Evolutionary conservation across 139 green algal genomes (phyloP), one percentile per base, ranked within the genome.

Genomic region (Coelastrella sp.): DNA sequence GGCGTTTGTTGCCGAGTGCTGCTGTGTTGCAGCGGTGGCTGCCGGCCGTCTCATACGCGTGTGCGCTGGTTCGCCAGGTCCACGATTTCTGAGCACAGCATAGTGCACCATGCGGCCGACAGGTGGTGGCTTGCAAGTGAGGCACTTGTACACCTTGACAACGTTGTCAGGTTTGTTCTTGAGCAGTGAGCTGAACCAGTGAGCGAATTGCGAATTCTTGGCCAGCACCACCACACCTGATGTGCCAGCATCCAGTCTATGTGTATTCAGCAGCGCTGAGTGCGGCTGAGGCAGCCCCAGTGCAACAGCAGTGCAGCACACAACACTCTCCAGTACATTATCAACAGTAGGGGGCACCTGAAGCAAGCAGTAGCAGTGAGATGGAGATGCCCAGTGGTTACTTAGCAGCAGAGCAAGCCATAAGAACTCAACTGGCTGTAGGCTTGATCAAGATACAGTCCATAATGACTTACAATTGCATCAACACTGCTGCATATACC

Each of bases 191-290:
- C 95, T 95, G 83, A 97, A 97, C 73, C 82, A 89, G 6, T 73
- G 6, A 12, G 96, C 94, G 91, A 97, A 97, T 9, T n/a, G 80
- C 0, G 17, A 7, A 11, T 15, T 94, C 19, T 74, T 83, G 0
- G 87, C 94, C 87, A 98, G 92, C 81, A 98, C 92, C 65, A 98
- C 91, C 68, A 98, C 78, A 10, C 97, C 97, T 72, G 95, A 92
- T 4, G 97, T 98, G 87, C 94, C 95, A 7, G 88, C 91, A 89
- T 98, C 97, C 85, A 98, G 92, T 0, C 96, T 88, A 87, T 91
- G 87, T n/a, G 79, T 85, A 63, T 86, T 86, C 7, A 87, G 83
- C 68, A 98, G 93, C 6, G 85, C 86, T 75, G 68, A 27, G 68
- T 76, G 68, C 8, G 68, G 82, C 0, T 66, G 9, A 0, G 74